Evolutionary conservation across 345 rosid species (phyloP).

Genomic region (Populus davidiana): DNA sequence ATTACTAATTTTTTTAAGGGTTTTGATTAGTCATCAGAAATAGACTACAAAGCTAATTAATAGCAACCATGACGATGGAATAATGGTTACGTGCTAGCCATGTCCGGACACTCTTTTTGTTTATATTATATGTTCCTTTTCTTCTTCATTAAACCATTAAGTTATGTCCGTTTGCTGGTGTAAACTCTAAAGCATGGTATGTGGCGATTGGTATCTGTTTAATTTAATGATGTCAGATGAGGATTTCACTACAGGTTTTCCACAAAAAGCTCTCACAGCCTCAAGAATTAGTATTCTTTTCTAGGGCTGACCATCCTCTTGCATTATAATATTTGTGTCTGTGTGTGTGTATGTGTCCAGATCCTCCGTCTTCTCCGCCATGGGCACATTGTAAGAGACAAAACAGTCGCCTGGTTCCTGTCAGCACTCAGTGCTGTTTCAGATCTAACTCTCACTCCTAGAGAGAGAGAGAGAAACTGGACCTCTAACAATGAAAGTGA

Average conservation of each 20-base stretch:
- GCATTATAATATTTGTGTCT: neutral
- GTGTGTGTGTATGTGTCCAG: neutral
- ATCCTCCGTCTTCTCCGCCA: neutral
- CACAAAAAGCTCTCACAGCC: neutral
- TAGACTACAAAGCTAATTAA: neutral
- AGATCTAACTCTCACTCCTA: neutral
- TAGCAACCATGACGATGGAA: neutral
- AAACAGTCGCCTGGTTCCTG: neutral
- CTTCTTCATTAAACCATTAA: neutral
- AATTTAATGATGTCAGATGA: neutral
- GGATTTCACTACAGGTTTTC: neutral
- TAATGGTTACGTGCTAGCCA: neutral
- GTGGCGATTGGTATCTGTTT: constrained; percentile 18
- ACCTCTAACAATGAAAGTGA: neutral
- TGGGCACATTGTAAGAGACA: neutral
- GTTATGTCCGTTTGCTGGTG: neutral
- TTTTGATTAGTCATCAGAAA: neutral
- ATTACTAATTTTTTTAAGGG: neutral
- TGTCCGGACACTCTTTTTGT: neutral
- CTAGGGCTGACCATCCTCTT: neutral
- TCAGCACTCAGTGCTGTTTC: neutral
- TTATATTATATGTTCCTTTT: neutral
- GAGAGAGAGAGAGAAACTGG: neutral
- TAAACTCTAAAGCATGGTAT: constrained; percentile 1
- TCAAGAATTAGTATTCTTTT: neutral